These are phyloP conservation scores for Claviceps fusiformis DNA, from an alignment of 2,329 filamentous ascomycete genomes.

Conservation along the genomic window DNA sequence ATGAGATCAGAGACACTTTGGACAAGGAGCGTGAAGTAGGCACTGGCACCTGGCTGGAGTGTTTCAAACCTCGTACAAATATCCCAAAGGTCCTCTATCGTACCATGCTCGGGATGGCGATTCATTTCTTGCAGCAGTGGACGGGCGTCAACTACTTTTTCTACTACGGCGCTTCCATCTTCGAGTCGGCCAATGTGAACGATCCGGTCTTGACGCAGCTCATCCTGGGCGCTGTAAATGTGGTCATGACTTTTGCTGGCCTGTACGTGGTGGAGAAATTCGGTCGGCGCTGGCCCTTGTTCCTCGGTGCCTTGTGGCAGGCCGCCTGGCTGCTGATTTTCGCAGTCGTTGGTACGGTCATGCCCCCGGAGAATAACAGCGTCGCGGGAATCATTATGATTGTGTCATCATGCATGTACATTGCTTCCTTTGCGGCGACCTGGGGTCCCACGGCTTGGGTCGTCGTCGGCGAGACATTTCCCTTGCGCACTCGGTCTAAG, in stretches of 20 bases:
- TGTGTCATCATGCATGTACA: conserved; percentile 61
- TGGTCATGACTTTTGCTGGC: conserved; percentile 51
- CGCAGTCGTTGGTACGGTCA: conserved; percentile 39
- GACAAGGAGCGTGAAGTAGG: conserved; percentile 30
- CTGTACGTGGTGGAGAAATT: conserved; percentile 56
- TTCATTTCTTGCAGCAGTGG: conserved; percentile 57
- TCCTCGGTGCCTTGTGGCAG: conserved; percentile 55
- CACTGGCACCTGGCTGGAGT: conserved; percentile 41
- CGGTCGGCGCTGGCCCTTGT: conserved; percentile 54
- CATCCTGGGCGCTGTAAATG: conserved; percentile 55
- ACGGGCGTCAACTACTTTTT: conserved; percentile 49
- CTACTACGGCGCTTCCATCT: conserved; percentile 56
- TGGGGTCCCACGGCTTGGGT: conserved; percentile 62
- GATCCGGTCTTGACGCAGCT: conserved; percentile 56
- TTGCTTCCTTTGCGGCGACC: conserved; percentile 54
- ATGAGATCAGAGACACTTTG: conserved; percentile 36
- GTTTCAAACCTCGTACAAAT: conserved; percentile 40
- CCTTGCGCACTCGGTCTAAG: conserved; percentile 40
- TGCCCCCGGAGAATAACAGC: conserved; percentile 27
- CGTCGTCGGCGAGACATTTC: conserved; percentile 53
- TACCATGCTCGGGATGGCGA: conserved; percentile 45
- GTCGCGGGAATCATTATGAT: conserved; percentile 54
- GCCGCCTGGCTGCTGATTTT: conserved; percentile 52
- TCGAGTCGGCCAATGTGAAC: conserved; percentile 49
- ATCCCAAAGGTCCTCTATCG: conserved; percentile 49